Evolutionary conservation across 2,329 filamentous ascomycete genomes (phyloP).

Genomic region (Microdochium trichocladiopsis): DNA sequence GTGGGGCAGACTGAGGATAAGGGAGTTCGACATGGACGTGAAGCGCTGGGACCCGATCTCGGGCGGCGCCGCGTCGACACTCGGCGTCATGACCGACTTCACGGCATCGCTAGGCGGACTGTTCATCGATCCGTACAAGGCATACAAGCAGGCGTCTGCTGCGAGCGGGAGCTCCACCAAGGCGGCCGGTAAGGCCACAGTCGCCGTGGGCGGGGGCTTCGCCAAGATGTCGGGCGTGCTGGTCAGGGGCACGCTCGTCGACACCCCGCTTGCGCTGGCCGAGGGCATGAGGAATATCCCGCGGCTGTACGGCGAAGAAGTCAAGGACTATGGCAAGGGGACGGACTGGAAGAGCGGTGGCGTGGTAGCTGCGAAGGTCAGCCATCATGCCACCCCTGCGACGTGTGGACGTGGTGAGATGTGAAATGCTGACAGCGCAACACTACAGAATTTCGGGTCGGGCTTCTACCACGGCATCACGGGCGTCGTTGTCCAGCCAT

Average conservation of each 20-base stretch:
- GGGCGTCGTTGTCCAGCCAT: slow-evolving; percentile 20
- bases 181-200: slow-evolving; percentile 4
- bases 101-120: slow-evolving; percentile 5
- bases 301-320: slow-evolving; percentile 25
- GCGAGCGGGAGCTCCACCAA: neutral
- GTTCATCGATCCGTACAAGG: slow-evolving; percentile 8
- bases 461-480: slow-evolving; percentile 22
- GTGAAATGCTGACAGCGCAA: neutral
- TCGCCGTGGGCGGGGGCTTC: slow-evolving; percentile 8
- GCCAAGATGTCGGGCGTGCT: slow-evolving; percentile 15
- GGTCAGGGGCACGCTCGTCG: slow-evolving; percentile 23
- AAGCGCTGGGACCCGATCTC: slow-evolving; percentile 3
- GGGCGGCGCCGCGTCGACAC: slow-evolving; percentile 1
- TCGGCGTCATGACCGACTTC: slow-evolving; percentile 6
- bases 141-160: slow-evolving; percentile 2
- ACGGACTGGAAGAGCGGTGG: slow-evolving; percentile 23
- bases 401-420: neutral
- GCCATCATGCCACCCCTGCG: slow-evolving; percentile 1
- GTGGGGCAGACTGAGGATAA: neutral
- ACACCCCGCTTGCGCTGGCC: slow-evolving; percentile 25
- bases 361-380: slow-evolving; percentile 17
- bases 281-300: slow-evolving; percentile 26
- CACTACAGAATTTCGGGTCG: neutral
- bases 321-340: slow-evolving; percentile 20
- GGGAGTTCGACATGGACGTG: slow-evolving; percentile 1